Conservation (phyloP, 129 eudicot genomes). For the Tanacetum coccineum region DNA sequence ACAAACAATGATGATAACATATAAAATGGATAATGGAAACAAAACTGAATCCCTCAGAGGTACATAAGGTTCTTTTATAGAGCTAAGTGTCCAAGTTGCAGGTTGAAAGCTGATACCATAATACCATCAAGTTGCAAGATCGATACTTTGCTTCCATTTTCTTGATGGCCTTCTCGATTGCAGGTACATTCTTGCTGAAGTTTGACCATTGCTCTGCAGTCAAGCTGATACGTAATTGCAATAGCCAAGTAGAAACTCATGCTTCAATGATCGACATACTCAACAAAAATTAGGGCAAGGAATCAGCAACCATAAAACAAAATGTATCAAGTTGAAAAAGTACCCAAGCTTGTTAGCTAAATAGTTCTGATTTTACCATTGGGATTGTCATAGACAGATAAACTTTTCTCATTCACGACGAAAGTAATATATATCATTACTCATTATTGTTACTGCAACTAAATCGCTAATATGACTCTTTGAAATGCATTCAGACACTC, state of each 20-base stretch:
- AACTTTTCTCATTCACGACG: neutral
- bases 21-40: neutral
- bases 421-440: neutral
- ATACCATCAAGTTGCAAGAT: constrained; percentile 9
- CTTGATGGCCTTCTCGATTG: constrained; percentile 81
- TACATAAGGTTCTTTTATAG: constrained; percentile 8
- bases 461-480: neutral
- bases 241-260: constrained; percentile 8
- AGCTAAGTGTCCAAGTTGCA: constrained; percentile 9
- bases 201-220: constrained; percentile 84
- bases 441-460: neutral
- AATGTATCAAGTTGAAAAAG: constrained; percentile 1
- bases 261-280: constrained; percentile 2
- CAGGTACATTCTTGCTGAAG: constrained; percentile 74
- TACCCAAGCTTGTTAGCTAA: neutral
- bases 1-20: neutral
- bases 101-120: neutral
- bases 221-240: constrained; percentile 74
- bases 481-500: no score
- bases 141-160: constrained; percentile 60
- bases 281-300: neutral
- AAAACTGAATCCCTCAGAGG: constrained; percentile 13
- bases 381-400: neutral
- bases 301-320: neutral
- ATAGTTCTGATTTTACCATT: constrained; percentile 5